phyloP scores from a whole-genome alignment of 257 asterid genomes.

The Salvia miltiorrhiza region DNA sequence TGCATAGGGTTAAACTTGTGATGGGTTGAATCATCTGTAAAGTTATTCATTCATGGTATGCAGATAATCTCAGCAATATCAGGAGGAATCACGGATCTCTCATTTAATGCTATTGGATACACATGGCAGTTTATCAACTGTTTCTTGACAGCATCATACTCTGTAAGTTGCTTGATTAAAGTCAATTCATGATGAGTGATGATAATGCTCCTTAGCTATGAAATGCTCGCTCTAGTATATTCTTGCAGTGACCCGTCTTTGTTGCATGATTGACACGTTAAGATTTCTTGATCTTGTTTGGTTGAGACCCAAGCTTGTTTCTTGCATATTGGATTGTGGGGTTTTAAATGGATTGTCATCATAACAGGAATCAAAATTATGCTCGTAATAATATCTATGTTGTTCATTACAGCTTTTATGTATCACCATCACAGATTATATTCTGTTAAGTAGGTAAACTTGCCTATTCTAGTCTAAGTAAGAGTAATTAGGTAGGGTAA shows the following conservation, averaged over 20 bases:
- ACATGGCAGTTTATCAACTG: constrained; percentile 94
- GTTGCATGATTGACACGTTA: neutral
- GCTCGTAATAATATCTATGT: neutral
- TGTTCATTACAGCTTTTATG: neutral
- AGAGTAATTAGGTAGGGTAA: neutral
- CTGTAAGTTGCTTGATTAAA: constrained; percentile 48
- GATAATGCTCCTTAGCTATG: neutral
- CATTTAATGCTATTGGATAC: constrained; percentile 85
- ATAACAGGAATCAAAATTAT: neutral
- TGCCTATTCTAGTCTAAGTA: neutral
- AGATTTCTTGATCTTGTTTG: neutral
- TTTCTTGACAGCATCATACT: constrained; percentile 90
- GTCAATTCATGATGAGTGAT: constrained; percentile 6
- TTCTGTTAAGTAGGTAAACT: neutral
- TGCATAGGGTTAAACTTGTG: neutral
- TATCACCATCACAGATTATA: neutral
- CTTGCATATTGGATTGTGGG: neutral
- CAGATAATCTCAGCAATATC: constrained; percentile 96
- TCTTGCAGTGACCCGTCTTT: neutral
- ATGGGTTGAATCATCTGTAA: constrained; percentile 15
- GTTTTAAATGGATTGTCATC: neutral
- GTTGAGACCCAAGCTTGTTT: neutral
- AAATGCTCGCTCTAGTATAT: neutral
- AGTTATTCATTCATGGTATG: constrained; percentile 20
- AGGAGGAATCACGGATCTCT: constrained; percentile 94